Base-by-base conservation (phyloP, 1,139 yeast genomes). In the Saccharomyces hybrid region DNA sequence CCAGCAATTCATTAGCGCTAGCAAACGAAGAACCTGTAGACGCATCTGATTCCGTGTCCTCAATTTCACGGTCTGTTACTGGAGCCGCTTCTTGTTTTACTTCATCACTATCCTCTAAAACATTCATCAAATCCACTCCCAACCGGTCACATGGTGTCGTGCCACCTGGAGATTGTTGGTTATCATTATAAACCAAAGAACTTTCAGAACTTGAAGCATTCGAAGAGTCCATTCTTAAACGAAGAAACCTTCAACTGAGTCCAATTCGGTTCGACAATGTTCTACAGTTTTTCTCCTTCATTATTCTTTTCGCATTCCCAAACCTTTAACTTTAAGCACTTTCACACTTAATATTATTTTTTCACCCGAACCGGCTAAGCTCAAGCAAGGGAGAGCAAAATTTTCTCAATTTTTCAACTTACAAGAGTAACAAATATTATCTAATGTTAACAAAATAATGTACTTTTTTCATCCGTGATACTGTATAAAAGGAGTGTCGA, bases 1-100 rank as follows among this genome's bases (percentile, higher is more conserved):
- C 53, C 19, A 50, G 19, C 27, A 50, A 42, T 12, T 53, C 53
- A 21, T 50, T 47, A 47, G 42, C 47, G 26, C 44, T 38, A 38
- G 44, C 44, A 38, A 38, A 38, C 19, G 24, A 11, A 19, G 44
- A 38, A 16, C 16, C 26, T 4, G 44, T 24, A 11, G 51, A 42
- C 29, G 51, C 48, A 3, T 44, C 38, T 2, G 48, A 14, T 19
- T 47, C 51, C 4, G 29, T 16, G 14, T 21, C 42, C n/a, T 9
- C 42, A 5, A 16, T 32, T 38, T 38, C 44, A 19, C 44, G 44
- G 11, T 38, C 26, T 16, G 26, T 16, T 9, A 38, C 44, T 38
- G 42, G 46, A 8, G 24, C n/a, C 16, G 14, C 7, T 11, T 9
- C 34, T 48, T 48, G 50, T 9, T 26, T 38, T 38, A 38, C 19